phyloP scores from a whole-genome alignment of 352 stramenopile species.

The Aphanomyces stellatus region DNA sequence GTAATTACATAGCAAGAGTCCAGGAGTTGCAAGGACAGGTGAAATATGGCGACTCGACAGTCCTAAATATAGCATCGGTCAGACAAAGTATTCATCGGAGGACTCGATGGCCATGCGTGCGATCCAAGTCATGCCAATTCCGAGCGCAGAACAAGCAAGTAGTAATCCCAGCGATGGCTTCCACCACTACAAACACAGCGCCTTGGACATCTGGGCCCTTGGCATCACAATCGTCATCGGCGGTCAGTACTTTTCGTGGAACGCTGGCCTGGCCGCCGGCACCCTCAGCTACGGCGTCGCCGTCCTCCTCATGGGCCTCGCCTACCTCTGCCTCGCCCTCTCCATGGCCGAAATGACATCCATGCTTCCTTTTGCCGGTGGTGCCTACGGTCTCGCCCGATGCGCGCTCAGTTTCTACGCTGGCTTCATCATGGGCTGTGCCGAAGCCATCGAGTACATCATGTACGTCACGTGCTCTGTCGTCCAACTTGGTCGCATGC shows the following conservation, averaged over 20 bases:
- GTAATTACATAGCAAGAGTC: too few relatives aligned
- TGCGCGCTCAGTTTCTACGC: constrained; percentile 34
- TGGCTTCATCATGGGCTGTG: constrained; percentile 30
- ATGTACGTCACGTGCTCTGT: constrained; percentile 31
- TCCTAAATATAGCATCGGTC: too few relatives aligned
- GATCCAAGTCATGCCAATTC: not conserved
- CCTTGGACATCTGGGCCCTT: constrained; percentile 26
- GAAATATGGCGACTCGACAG: too few relatives aligned
- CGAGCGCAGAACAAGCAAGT: too few relatives aligned
- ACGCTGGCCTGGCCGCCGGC: constrained; percentile 26
- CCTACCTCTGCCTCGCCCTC: constrained; percentile 28
- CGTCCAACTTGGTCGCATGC: constrained; percentile 21
- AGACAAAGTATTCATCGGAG: too few relatives aligned
- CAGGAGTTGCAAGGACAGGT: too few relatives aligned
- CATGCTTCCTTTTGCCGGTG: constrained; percentile 27
- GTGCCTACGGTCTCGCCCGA: constrained; percentile 28
- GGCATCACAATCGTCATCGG: constrained; percentile 35
- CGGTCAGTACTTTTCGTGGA: constrained; percentile 37
- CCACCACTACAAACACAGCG: not conserved
- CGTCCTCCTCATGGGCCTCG: constrained; percentile 24
- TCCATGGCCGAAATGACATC: constrained; percentile 31
- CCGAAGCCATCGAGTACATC: constrained; percentile 35
- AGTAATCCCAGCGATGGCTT: too few relatives aligned
- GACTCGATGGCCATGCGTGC: not conserved
- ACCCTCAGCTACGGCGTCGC: constrained; percentile 28